phyloP scores from a whole-genome alignment of 805 yeast genomes.

The Yarrowia yakushimensis region DNA sequence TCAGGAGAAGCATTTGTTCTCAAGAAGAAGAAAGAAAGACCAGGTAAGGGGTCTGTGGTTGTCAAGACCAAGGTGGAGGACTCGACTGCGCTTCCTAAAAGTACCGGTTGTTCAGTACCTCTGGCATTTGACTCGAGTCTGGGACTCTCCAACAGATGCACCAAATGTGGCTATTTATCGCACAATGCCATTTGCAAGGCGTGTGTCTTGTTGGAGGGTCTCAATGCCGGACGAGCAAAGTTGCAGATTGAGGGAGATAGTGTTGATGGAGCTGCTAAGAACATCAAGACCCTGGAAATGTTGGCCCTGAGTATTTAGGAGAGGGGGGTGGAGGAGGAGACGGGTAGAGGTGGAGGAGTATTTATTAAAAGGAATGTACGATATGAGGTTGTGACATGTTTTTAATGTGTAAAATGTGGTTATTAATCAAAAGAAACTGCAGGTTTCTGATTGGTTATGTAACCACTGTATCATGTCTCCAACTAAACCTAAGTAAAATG shows the following conservation, averaged over 20 bases:
- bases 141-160: constrained; percentile 48
- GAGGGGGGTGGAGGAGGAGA: too few species aligned
- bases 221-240: constrained; percentile 72
- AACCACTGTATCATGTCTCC: too few species aligned
- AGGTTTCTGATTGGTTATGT: too few species aligned
- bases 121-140: constrained; percentile 27
- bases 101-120: neutral
- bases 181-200: constrained; percentile 91
- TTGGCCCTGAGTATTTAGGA: constrained; percentile 9
- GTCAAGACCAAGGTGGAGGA: neutral
- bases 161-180: constrained; percentile 86
- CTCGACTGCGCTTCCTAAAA: too few species aligned
- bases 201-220: constrained; percentile 78
- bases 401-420: too few species aligned
- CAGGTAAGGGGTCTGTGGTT: constrained; percentile 8
- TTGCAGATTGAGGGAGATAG: constrained; percentile 61
- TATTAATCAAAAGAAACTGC: too few species aligned
- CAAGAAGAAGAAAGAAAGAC: constrained; percentile 27
- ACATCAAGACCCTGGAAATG: constrained; percentile 28
- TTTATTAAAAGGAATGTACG: too few species aligned
- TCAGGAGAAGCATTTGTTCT: constrained; percentile 85
- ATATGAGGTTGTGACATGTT: too few species aligned
- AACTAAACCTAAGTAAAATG: too few species aligned
- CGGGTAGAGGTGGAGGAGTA: too few species aligned
- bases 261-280: constrained; percentile 45